phyloP scores from a whole-genome alignment of 2,329 filamentous ascomycete species.

The Aphanocladium album region DNA sequence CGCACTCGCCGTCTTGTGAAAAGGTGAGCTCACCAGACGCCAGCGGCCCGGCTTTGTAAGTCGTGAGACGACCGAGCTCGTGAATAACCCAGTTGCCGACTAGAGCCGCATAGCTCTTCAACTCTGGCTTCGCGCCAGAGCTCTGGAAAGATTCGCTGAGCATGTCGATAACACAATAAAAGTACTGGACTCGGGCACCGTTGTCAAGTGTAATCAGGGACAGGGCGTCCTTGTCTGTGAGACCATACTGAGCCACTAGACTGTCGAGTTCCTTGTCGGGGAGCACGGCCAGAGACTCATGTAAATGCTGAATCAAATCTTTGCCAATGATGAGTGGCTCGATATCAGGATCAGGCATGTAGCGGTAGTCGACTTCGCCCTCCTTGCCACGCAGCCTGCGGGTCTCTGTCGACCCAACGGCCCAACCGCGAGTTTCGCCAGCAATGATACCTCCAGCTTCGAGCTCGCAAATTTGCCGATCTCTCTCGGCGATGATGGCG shows the following conservation, averaged over 20 bases:
- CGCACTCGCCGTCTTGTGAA: constrained; percentile 42
- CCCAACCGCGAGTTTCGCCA: constrained; percentile 92
- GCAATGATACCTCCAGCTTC: constrained; percentile 68
- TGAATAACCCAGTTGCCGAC: constrained; percentile 67
- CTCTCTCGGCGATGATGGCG: constrained; percentile 84
- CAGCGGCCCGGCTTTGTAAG: constrained; percentile 38
- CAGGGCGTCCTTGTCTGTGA: constrained; percentile 78
- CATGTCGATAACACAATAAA: constrained; percentile 58
- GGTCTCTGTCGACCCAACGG: constrained; percentile 77
- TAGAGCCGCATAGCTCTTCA: constrained; percentile 39
- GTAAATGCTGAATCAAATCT: constrained; percentile 63
- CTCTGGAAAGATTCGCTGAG: constrained; percentile 30
- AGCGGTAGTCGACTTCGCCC: constrained; percentile 94
- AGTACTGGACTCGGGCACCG: constrained; percentile 77
- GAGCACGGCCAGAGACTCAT: constrained; percentile 58
- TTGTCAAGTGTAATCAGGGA: constrained; percentile 73
- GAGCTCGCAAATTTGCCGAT: constrained; percentile 78
- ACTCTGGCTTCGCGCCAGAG: constrained; percentile 18
- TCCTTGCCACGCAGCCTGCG: constrained; percentile 83
- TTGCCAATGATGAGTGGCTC: constrained; percentile 69
- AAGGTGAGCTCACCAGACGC: constrained; percentile 40
- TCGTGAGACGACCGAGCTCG: constrained; percentile 64
- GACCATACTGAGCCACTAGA: constrained; percentile 57
- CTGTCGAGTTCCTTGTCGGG: constrained; percentile 66
- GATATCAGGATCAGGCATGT: constrained; percentile 96